Conservation (phyloP, 2,329 filamentous ascomycete genomes). For the Lecanoromycetidae sp. region DNA sequence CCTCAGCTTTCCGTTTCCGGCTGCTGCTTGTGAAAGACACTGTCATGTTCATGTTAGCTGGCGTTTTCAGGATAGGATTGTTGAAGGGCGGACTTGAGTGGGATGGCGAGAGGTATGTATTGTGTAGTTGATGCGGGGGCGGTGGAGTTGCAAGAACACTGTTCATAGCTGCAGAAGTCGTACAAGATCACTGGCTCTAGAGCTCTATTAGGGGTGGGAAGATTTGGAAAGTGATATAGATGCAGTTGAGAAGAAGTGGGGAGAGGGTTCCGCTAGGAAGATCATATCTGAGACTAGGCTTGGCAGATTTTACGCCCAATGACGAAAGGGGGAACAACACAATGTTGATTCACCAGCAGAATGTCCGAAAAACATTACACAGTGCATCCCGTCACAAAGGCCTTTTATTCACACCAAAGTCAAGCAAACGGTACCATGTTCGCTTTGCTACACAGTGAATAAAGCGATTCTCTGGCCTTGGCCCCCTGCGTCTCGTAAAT, state of each 20-base stretch:
- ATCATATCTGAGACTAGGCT: no score
- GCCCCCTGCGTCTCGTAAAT: no score
- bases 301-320: no score
- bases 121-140: slow-evolving; percentile 51
- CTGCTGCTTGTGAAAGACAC: slow-evolving; percentile 24
- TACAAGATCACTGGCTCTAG: background rate
- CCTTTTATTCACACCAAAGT: background rate
- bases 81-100: slow-evolving; percentile 41
- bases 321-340: background rate
- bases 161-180: slow-evolving; percentile 42
- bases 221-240: background rate
- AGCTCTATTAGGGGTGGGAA: background rate
- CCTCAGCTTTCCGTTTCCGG: slow-evolving; percentile 81
- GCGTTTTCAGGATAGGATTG: slow-evolving; percentile 12
- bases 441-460: no score
- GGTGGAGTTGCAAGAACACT: slow-evolving; percentile 47
- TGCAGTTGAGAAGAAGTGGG: background rate
- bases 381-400: background rate
- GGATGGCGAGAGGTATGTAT: slow-evolving; percentile 47
- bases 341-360: no score
- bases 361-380: background rate
- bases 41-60: slow-evolving; percentile 16
- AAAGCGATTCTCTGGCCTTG: no score
- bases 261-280: no score
- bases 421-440: no score